phyloP scores from a whole-genome alignment of 1,284 basidiomycete species.

The Bothia castanella region DNA sequence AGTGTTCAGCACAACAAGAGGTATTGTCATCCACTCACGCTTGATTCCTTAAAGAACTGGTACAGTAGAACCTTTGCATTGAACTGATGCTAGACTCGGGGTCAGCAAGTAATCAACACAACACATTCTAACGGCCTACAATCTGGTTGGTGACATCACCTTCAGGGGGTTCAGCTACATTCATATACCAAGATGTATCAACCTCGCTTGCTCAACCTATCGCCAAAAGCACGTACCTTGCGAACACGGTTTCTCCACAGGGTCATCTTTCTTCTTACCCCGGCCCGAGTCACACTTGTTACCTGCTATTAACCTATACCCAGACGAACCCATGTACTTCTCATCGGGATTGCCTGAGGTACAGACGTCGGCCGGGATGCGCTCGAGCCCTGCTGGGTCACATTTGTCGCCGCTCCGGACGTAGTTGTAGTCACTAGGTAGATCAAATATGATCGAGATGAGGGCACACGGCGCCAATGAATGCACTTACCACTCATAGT shows the following conservation, averaged over 20 bases:
- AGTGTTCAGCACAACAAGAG: background rate
- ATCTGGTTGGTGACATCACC: constrained; percentile 70
- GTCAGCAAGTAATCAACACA: constrained; percentile 11
- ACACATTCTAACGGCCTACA: constrained; percentile 33
- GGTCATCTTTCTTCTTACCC: constrained; percentile 68
- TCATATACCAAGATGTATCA: constrained; percentile 3
- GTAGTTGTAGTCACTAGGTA: constrained; percentile 81
- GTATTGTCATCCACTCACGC: constrained; percentile 38
- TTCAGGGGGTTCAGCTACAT: constrained; percentile 65
- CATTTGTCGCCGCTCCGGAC: constrained; percentile 71
- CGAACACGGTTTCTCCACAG: constrained; percentile 71
- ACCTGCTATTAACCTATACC: constrained; percentile 90
- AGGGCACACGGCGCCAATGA: background rate
- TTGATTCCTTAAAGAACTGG: constrained; percentile 79
- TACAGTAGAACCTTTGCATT: constrained; percentile 68
- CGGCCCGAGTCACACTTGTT: constrained; percentile 77
- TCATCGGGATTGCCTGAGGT: constrained; percentile 46
- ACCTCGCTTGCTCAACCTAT: background rate
- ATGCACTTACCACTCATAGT: constrained; percentile 83
- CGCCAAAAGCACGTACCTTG: constrained; percentile 42
- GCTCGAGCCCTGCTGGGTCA: constrained; percentile 79
- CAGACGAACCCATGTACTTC: constrained; percentile 84
- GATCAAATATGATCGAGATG: background rate
- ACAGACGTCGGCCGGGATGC: constrained; percentile 80
- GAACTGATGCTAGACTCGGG: constrained; percentile 61